These are phyloP conservation scores for Kentomonas sorsogonicus DNA, from an alignment of 208 protist genomes.

Conservation along the genomic window DNA sequence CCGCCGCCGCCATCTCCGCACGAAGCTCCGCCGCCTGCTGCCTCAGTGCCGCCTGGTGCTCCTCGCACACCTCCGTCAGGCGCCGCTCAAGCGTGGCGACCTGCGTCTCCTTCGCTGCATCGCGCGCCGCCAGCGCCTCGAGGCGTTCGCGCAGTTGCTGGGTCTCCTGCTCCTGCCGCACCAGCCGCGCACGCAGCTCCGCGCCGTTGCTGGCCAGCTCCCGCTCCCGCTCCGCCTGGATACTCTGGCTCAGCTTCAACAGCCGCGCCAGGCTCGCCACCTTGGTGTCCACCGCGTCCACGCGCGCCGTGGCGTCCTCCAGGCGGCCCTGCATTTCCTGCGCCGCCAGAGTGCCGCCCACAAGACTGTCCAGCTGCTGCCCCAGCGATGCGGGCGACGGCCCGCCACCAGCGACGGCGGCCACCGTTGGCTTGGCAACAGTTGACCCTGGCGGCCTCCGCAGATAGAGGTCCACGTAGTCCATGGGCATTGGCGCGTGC, in stretches of 20 bases:
- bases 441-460: too few species aligned
- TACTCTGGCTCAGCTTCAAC: slow-evolving; percentile 67
- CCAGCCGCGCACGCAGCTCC: slow-evolving; percentile 53
- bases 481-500: not conserved
- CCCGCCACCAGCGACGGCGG: too few species aligned
- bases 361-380: slow-evolving; percentile 37
- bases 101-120: slow-evolving; percentile 17
- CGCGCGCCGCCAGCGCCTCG: slow-evolving; percentile 18
- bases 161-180: slow-evolving; percentile 66
- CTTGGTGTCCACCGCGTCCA: slow-evolving; percentile 67
- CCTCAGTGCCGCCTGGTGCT: slow-evolving; percentile 19
- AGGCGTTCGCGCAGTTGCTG: slow-evolving; percentile 38
- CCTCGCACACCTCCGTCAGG: slow-evolving; percentile 19
- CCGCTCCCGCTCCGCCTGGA: slow-evolving; percentile 63
- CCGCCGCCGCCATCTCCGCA: not conserved
- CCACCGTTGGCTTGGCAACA: too few species aligned
- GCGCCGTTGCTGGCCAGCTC: slow-evolving; percentile 60
- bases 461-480: too few species aligned
- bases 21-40: slow-evolving; percentile 13
- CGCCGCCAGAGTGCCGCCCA: slow-evolving; percentile 59
- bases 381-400: slow-evolving; percentile 4
- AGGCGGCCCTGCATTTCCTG: slow-evolving; percentile 55
- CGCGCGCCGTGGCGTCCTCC: slow-evolving; percentile 38
- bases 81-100: slow-evolving; percentile 13
- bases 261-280: slow-evolving; percentile 75